phyloP scores from a whole-genome alignment of 2,329 filamentous ascomycete genomes.

The Lasiodiplodia citricola region DNA sequence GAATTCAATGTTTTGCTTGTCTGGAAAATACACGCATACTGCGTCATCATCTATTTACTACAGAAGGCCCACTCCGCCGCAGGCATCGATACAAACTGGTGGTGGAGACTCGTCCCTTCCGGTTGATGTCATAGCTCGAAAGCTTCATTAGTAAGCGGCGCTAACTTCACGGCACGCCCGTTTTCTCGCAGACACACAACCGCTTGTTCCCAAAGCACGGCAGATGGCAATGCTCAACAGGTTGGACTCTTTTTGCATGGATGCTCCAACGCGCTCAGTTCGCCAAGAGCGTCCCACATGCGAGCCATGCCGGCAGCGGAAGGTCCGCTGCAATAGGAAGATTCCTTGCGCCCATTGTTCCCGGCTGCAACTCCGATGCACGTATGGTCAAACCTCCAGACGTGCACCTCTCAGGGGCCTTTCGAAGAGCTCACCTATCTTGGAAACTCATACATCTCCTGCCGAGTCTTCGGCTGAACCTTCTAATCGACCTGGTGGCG shows the following conservation, averaged over 20 bases:
- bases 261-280: not conserved
- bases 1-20: no score
- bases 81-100: no score
- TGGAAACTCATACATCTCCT: not conserved
- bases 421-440: not conserved
- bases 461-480: not conserved
- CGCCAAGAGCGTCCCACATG: not conserved
- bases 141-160: constrained; percentile 1
- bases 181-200: not conserved
- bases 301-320: constrained; percentile 7
- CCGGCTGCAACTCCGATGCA: not conserved
- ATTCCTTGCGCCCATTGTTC: constrained; percentile 6
- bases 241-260: not conserved
- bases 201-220: not conserved
- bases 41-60: no score
- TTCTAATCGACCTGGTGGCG: not conserved
- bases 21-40: no score
- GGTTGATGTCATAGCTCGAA: not conserved
- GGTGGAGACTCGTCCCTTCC: no score
- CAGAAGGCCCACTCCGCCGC: no score
- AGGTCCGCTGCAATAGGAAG: constrained; percentile 20
- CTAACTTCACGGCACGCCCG: not conserved
- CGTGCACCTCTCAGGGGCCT: not conserved
- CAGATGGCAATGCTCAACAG: not conserved
- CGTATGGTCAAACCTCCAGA: not conserved